Percentiles rank a stretch among this genome's conserved stretches.
Conservation (phyloP, 257 asterid species). For the Cynanchum wilfordii region DNA sequence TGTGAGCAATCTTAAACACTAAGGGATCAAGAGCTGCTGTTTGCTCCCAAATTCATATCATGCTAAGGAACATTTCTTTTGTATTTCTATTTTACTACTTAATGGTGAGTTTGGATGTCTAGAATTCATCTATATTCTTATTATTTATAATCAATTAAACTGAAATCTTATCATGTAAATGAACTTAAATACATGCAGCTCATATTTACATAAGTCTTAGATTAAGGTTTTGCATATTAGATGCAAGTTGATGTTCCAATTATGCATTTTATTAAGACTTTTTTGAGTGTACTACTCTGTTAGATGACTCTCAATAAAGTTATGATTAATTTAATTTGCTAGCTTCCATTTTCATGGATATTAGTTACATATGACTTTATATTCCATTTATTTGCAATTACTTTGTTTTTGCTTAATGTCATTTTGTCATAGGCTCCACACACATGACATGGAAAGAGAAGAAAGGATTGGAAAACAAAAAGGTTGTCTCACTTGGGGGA, state of each 20-base stretch:
- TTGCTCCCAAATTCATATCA: background rate
- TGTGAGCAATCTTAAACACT: background rate
- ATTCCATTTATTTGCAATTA: too few species aligned
- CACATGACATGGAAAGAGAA: conserved; percentile 80
- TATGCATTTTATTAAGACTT: background rate
- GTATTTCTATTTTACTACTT: background rate
- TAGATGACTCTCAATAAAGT: background rate
- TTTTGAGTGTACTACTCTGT: background rate
- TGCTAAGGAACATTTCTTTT: background rate
- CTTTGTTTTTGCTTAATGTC: background rate
- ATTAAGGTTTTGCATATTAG: background rate
- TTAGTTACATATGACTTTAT: background rate
- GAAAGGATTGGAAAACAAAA: conserved; percentile 64
- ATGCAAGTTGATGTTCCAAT: background rate
- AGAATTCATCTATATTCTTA: background rate
- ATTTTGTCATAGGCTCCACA: conserved; percentile 32
- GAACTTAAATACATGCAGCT: background rate
- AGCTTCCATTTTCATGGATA: background rate
- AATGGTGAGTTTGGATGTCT: background rate
- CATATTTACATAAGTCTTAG: background rate
- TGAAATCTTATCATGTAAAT: background rate
- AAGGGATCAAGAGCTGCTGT: background rate
- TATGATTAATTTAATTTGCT: background rate
- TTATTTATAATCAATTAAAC: background rate
- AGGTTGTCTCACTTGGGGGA: conserved; percentile 73